Evolutionary conservation across 129 eudicot species (phyloP).

Genomic region (Artemisia annua): DNA sequence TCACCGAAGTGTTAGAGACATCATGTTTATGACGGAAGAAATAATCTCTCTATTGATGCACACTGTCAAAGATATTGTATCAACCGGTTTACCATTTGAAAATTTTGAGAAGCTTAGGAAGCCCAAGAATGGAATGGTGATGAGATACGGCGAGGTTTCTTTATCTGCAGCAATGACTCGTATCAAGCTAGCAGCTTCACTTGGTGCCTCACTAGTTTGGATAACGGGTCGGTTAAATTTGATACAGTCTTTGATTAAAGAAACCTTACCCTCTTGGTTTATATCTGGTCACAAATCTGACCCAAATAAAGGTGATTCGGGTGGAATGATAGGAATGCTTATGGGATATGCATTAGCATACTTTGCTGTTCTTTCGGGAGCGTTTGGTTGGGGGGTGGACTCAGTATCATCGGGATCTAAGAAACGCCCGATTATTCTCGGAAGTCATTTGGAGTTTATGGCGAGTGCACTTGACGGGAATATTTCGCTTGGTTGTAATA

Average conservation of each 20-base stretch:
- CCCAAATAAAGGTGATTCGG: conserved; percentile 39
- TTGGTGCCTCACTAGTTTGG: conserved; percentile 89
- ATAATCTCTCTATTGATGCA: conserved; percentile 63
- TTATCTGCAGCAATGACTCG: conserved; percentile 77
- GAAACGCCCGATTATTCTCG: conserved; percentile 49
- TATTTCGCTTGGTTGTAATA: conserved; percentile 76
- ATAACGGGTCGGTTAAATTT: conserved; percentile 68
- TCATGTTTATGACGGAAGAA: conserved; percentile 70
- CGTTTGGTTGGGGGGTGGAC: conserved; percentile 87
- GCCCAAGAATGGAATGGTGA: conserved; percentile 32
- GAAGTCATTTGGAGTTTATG: conserved; percentile 64
- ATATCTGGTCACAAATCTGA: conserved; percentile 49
- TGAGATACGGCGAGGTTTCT: conserved; percentile 83
- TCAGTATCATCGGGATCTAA: conserved; percentile 41
- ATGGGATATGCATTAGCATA: conserved; percentile 83
- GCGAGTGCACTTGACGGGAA: conserved; percentile 83
- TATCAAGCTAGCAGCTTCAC: conserved; percentile 76
- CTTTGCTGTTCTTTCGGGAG: conserved; percentile 66
- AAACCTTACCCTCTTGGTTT: conserved; percentile 89
- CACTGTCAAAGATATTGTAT: conserved; percentile 68
- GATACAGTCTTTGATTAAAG: conserved; percentile 65
- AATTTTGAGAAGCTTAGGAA: conserved; percentile 56
- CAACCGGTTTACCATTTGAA: conserved; percentile 46
- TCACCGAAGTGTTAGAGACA: conserved; percentile 65
- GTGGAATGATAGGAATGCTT: conserved; percentile 69